Base-by-base conservation (phyloP, 257 asterid species). In the Ilex aquifolium region DNA sequence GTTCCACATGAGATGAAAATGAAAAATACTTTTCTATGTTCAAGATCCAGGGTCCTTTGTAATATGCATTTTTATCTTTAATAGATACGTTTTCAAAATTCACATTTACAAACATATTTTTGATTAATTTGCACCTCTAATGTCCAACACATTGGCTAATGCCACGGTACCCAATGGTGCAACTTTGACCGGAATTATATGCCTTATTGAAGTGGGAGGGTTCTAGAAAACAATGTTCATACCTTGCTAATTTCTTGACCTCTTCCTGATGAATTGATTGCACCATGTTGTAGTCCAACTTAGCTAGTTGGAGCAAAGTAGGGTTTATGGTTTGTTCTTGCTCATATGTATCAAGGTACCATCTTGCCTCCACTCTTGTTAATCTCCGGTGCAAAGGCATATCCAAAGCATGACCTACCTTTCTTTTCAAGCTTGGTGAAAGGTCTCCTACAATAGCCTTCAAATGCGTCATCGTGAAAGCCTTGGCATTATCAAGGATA, bases 401-500 rank as follows among this genome's bases (percentile, higher is more conserved):
- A 36, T 66, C 76, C 48, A 65, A 36, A 1, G 72, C 60, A 60
- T 46, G 76, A 15, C 29, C 31, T 13, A 72, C 63, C 31, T 58
- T 44, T 13, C 0, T 6, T 5, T 13, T 9, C 42, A 36, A 1
- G 67, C 15, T 6, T 60, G 51, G 3, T 7, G 10, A 3, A 29
- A 2, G 3, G 12, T 31, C 7, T 60, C 49, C 32, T 65, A 60
- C 16, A 0, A 12, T 29, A 2, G 44, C 49, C 42, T 44, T 46
- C 13, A 71, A 63, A 44, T 72, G 59, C 8, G 61, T 66, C 1
- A 46, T 42, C 2, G 74, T 30, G 29, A 65, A 75, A 46, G 57
- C 71, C 62, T 64, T 73, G 15, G 75, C 71, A 11, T 31, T 32
- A 29, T 75, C 84, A 64, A 79, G 40, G 10, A 63, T 72, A 1